Conservation (phyloP, 441 rosid genomes). For the Geranium incanum region DNA sequence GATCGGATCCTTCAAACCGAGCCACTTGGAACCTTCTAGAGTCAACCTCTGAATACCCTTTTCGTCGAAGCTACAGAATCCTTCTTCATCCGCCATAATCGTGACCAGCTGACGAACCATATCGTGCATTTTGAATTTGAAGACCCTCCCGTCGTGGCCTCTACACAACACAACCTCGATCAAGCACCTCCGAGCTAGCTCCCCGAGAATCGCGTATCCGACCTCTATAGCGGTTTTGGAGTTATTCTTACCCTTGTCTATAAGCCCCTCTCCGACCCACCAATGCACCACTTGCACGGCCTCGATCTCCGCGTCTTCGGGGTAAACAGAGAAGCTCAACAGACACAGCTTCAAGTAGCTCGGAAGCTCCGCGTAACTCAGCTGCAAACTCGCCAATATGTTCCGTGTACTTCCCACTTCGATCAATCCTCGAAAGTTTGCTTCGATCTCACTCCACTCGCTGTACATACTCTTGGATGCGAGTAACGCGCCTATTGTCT, state of each 20-base stretch:
- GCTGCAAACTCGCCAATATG: slow-evolving; percentile 17
- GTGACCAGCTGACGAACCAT: slow-evolving; percentile 23
- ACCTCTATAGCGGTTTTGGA: slow-evolving; percentile 24
- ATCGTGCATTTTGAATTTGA: slow-evolving; percentile 27
- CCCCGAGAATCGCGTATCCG: slow-evolving; percentile 14
- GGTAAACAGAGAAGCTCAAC: slow-evolving; percentile 33
- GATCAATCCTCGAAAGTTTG: slow-evolving; percentile 5
- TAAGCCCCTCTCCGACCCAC: slow-evolving; percentile 35
- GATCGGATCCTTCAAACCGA: slow-evolving; percentile 13
- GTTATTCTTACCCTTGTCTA: slow-evolving; percentile 16
- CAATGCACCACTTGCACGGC: slow-evolving; percentile 31
- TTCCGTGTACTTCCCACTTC: neutral
- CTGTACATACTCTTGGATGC: slow-evolving; percentile 12
- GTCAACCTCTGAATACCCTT: slow-evolving; percentile 20
- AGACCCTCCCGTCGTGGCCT: slow-evolving; percentile 32
- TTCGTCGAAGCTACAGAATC: slow-evolving; percentile 25
- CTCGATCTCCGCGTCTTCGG: slow-evolving; percentile 27
- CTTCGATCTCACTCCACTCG: slow-evolving; percentile 10
- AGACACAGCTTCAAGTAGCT: slow-evolving; percentile 26
- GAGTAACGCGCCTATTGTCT: slow-evolving; percentile 27
- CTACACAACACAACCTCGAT: slow-evolving; percentile 25
- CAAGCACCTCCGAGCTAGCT: slow-evolving; percentile 28
- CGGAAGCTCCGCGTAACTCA: slow-evolving; percentile 33
- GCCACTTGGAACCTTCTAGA: slow-evolving; percentile 22
- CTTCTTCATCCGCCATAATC: slow-evolving; percentile 22